phyloP scores from a whole-genome alignment of 768 basidiomycete species.

The Leccinum incarnatum region DNA sequence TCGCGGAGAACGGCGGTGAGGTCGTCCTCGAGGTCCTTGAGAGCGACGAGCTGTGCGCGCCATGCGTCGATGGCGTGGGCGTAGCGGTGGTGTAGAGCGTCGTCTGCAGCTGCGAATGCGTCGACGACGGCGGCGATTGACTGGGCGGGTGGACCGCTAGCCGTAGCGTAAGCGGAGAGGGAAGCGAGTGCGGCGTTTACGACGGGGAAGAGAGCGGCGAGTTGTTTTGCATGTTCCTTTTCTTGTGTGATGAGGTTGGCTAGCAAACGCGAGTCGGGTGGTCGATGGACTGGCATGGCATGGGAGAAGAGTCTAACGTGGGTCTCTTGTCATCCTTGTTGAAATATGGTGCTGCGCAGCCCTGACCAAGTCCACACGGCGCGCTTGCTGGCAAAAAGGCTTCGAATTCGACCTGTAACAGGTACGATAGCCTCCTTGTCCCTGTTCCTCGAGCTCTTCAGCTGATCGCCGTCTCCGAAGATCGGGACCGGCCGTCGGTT shows the following conservation, averaged over 20 bases:
- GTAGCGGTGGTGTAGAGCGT: conserved; percentile 59
- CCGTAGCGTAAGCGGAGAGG: conserved; percentile 64
- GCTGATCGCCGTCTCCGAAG: no score
- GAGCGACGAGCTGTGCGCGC: conserved; percentile 53
- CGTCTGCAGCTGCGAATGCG: conserved; percentile 60
- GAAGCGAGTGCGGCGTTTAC: conserved; percentile 60
- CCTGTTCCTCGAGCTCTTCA: no score
- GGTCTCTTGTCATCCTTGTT: no score
- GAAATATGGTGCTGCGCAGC: no score
- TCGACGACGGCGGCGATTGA: conserved; percentile 45
- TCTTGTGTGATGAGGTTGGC: conserved; percentile 65
- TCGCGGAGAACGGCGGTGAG: conserved; percentile 63
- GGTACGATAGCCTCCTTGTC: no score
- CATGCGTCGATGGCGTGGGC: conserved; percentile 60
- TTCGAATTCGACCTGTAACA: no score
- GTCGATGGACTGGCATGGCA: conserved; percentile 70
- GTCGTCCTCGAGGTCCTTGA: conserved; percentile 73
- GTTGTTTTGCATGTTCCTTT: conserved; percentile 66
- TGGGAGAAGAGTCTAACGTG: conserved; percentile 26
- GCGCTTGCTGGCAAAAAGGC: no score
- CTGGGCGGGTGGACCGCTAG: conserved; percentile 42
- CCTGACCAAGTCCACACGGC: no score
- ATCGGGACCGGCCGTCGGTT: no score
- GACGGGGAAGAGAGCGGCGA: conserved; percentile 53
- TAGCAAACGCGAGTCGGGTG: conserved; percentile 72